Conservation (phyloP, 306 rosid species). For the Vigna mungo region DNA sequence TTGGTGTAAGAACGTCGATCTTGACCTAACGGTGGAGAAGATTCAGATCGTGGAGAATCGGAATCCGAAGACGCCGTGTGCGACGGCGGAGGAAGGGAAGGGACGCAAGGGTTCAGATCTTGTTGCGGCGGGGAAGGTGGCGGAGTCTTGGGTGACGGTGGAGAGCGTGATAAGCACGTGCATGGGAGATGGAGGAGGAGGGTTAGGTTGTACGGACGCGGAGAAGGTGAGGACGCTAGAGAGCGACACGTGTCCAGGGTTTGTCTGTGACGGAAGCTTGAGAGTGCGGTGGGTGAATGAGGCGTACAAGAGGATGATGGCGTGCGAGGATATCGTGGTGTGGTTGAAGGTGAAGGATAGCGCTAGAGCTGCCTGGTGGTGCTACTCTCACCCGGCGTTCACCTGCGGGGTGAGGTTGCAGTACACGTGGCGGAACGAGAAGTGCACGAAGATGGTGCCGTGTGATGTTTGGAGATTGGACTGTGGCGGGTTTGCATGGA, state of each 20-base stretch:
- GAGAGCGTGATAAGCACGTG: conserved; percentile 89
- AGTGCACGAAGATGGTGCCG: conserved; percentile 68
- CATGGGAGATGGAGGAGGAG: conserved; percentile 53
- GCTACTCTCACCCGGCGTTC: conserved; percentile 49
- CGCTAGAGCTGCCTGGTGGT: conserved; percentile 29
- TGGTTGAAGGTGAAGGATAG: conserved; percentile 53
- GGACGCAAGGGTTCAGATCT: neutral
- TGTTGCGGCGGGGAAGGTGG: conserved; percentile 12
- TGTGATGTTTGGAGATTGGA: conserved; percentile 80
- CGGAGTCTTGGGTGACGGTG: conserved; percentile 77
- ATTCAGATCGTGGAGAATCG: conserved; percentile 36
- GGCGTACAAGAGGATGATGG: conserved; percentile 73
- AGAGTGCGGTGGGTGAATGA: conserved; percentile 80
- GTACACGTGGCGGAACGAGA: conserved; percentile 61
- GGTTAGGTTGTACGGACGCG: conserved; percentile 64
- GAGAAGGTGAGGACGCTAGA: conserved; percentile 70
- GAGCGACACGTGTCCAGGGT: conserved; percentile 91
- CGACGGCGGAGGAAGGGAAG: neutral
- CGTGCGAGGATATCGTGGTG: conserved; percentile 46
- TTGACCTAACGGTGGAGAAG: conserved; percentile 48
- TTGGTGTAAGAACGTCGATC: conserved; percentile 55
- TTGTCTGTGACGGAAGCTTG: conserved; percentile 65
- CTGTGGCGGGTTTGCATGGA: conserved; percentile 78
- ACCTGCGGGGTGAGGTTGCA: conserved; percentile 65
- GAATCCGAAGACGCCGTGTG: conserved; percentile 19